These are phyloP conservation scores for Amauroascus verrucosus DNA, from an alignment of 2,329 filamentous ascomycete species.

Conservation along the genomic window DNA sequence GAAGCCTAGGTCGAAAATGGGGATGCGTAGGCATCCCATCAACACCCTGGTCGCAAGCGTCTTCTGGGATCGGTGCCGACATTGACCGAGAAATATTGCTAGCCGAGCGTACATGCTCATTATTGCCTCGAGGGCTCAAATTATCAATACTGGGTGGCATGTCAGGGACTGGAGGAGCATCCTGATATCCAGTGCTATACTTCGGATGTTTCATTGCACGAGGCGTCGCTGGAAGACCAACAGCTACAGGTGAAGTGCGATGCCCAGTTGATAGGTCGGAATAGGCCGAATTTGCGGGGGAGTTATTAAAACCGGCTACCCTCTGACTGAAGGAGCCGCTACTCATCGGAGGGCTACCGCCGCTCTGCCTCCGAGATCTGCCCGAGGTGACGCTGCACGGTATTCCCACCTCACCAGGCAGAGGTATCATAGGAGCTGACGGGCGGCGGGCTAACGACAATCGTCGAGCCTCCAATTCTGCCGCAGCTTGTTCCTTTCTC, in stretches of 20 bases:
- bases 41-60: conserved; percentile 22
- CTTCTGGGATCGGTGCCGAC: conserved; percentile 30
- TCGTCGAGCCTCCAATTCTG: conserved; percentile 79
- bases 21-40: conserved; percentile 33
- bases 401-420: conserved; percentile 50
- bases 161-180: conserved; percentile 45
- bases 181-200: conserved; percentile 44
- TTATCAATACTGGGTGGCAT: conserved; percentile 39
- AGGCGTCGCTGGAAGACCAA: conserved; percentile 82
- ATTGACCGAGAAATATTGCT: conserved; percentile 30
- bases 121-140: not conserved
- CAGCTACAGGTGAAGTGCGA: conserved; percentile 42
- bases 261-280: conserved; percentile 31
- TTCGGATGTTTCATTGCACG: conserved; percentile 77
- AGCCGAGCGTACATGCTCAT: conserved; percentile 17
- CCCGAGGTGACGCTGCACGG: conserved; percentile 25
- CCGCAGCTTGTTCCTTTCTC: conserved; percentile 65
- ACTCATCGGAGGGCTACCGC: conserved; percentile 34
- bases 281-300: conserved; percentile 32
- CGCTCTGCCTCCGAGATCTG: conserved; percentile 29
- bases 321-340: conserved; percentile 27
- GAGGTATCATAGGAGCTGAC: conserved; percentile 67
- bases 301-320: conserved; percentile 27
- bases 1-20: conserved; percentile 32
- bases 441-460: conserved; percentile 72